Evolutionary conservation across 768 basidiomycete genomes (phyloP), one percentile per base, ranked within the genome.

Genomic region (Naganishia randhawae): DNA sequence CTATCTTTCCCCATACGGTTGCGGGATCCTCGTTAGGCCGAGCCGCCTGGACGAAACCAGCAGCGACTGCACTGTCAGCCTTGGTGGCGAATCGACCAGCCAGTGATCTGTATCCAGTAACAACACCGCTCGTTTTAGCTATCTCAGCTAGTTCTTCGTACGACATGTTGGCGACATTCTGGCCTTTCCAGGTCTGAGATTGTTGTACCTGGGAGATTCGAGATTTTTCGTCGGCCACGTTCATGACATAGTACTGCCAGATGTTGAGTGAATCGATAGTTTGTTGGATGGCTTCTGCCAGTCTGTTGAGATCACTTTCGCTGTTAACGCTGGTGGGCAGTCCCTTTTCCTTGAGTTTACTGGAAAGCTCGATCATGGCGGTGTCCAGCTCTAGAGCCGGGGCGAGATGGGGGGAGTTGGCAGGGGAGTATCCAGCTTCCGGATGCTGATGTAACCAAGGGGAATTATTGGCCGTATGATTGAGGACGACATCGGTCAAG

Each of bases 391-490:
- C 94, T 57, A 94, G 83, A 6, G 96, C 96, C n/a, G 92, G 89
- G 0, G 86, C 84, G 19, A 99, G 84, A 79, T 99, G 92, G 7
- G 96, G 94, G 4, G 89, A 88, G 80, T 97, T 97, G 22, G 85
- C 83, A 6, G 92, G 90, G 72, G 89, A 96, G 78, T 87, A 98
- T 37, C 94, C 94, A 93, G 69, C 91, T 84, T 99, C 96, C 1
- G 96, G 96, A 78, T 99, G 96, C 7, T 94, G 86, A 25, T 86
- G 77, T 29, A 99, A 83, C 94, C 94, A 99, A 19, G 87, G 83
- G 71, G 88, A 92, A 76, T 98, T 92, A 76, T 91, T 90, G 8
- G 96, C 92, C 16, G 96, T 98, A 76, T 99, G 96, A 78, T 99
- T 99, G 66, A 97, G 85, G 5, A 99, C 96, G 62, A 99, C 90